A percentile compares a stretch with the other conserved stretches of the same genome.
Conservation (phyloP, 2,329 filamentous ascomycete species). For the Ophiobolus disseminans region DNA sequence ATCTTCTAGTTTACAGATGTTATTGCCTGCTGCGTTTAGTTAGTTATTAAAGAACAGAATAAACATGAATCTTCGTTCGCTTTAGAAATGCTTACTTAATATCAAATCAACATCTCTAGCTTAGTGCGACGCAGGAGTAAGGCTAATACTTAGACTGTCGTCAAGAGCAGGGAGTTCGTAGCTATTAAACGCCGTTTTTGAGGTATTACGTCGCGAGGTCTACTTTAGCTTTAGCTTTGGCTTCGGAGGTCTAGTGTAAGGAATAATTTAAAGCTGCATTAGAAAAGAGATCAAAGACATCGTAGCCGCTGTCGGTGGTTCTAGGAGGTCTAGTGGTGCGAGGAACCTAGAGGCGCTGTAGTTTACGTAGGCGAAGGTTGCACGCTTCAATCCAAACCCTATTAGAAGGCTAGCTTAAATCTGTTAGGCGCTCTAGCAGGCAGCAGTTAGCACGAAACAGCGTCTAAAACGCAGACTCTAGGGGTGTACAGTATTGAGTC, state of each 20-base stretch:
- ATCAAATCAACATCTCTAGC: conserved; percentile 4
- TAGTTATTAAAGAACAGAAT: conserved; percentile 5
- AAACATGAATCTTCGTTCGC: too few species aligned
- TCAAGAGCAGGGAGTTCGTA: conserved; percentile 4
- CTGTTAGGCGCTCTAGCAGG: conserved; percentile 2
- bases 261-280: conserved; percentile 8
- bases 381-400: conserved; percentile 3
- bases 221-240: conserved; percentile 5
- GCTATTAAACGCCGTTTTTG: conserved; percentile 4
- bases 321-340: conserved; percentile 5
- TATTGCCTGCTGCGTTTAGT: conserved; percentile 4
- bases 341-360: conserved; percentile 4
- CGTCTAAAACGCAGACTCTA: conserved; percentile 13
- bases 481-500: conserved; percentile 5
- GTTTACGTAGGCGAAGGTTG: conserved; percentile 16
- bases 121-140: conserved; percentile 3
- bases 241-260: conserved; percentile 9
- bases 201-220: conserved; percentile 8
- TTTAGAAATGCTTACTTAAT: conserved; percentile 9
- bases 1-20: conserved; percentile 1
- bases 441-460: conserved; percentile 6
- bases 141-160: conserved; percentile 4
- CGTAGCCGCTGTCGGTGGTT: conserved; percentile 1
- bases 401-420: conserved; percentile 10
- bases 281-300: conserved; percentile 7